These are phyloP conservation scores for Candida corydali DNA, from an alignment of 805 yeast genomes.

Conservation along the genomic window DNA sequence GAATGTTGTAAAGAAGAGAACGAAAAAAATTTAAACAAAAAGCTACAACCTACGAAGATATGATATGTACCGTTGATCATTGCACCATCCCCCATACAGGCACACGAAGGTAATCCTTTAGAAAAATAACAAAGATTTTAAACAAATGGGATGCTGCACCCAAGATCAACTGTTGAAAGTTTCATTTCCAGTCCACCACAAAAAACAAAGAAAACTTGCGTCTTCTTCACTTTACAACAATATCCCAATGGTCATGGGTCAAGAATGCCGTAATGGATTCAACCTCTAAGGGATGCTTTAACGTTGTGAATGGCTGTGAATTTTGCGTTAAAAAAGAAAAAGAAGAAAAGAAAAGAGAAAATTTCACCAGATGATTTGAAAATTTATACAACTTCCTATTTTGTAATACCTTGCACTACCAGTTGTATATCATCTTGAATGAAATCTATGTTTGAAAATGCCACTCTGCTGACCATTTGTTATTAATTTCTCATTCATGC, in stretches of 20 bases:
- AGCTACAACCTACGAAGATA: no score
- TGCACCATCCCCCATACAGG: slow-evolving; percentile 71
- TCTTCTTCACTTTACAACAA: slow-evolving; percentile 33
- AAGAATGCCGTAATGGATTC: slow-evolving; percentile 58
- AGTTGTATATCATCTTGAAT: not conserved
- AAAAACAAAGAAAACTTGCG: slow-evolving; percentile 27
- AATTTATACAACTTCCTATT: no score
- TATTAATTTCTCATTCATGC: not conserved
- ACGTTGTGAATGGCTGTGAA: slow-evolving; percentile 59
- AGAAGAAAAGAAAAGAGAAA: slow-evolving; percentile 3
- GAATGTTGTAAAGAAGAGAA: not conserved
- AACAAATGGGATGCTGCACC: slow-evolving; percentile 68
- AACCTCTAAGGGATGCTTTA: slow-evolving; percentile 68
- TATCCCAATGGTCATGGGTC: slow-evolving; percentile 69
- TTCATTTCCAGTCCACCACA: slow-evolving; percentile 59
- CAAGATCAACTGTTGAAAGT: slow-evolving; percentile 50
- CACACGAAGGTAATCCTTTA: slow-evolving; percentile 73
- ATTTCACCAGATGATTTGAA: not conserved
- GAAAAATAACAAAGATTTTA: slow-evolving; percentile 39
- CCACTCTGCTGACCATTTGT: not conserved
- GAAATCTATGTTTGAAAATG: not conserved
- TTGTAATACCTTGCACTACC: slow-evolving; percentile 1
- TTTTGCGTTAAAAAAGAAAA: slow-evolving; percentile 49
- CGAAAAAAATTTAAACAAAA: no score
- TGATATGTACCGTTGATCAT: slow-evolving; percentile 53